Percentiles rank a stretch among this genome's conserved stretches.
phyloP scores from a whole-genome alignment of 495 filamentous ascomycete genomes.

The Podospora conica region DNA sequence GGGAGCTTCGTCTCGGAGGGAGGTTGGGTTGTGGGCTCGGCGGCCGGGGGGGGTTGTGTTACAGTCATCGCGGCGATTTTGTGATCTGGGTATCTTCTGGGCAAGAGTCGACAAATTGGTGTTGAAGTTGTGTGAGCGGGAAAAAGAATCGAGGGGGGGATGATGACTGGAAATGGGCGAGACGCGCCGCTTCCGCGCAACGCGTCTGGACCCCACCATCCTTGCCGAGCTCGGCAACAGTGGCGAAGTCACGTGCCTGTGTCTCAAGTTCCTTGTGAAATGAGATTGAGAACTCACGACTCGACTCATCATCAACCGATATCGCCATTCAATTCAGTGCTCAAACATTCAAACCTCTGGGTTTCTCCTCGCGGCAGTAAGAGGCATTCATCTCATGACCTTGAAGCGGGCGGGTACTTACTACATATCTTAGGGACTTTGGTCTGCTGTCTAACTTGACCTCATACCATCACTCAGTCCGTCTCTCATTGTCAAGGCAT shows the following conservation, averaged over 20 bases:
- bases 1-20: neutral
- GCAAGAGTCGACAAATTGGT: neutral
- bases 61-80: neutral
- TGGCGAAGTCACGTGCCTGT: neutral
- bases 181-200: neutral
- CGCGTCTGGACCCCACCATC: neutral
- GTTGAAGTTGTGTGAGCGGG: neutral
- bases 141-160: neutral
- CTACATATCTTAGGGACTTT: too few species aligned
- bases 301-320: neutral
- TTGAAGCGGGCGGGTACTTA: too few species aligned
- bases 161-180: neutral
- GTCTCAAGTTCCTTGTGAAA: neutral
- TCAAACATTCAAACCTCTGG: too few species aligned
- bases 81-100: neutral
- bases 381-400: too few species aligned
- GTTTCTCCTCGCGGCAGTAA: too few species aligned
- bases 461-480: too few species aligned
- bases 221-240: too few species aligned
- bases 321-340: too few species aligned
- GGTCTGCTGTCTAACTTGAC: too few species aligned
- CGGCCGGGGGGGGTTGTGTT: neutral
- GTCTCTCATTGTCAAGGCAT: too few species aligned
- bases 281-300: neutral
- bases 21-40: neutral